Evolutionary conservation across 106 monocot species (phyloP).

Genomic region (Dendrobium nobile): DNA sequence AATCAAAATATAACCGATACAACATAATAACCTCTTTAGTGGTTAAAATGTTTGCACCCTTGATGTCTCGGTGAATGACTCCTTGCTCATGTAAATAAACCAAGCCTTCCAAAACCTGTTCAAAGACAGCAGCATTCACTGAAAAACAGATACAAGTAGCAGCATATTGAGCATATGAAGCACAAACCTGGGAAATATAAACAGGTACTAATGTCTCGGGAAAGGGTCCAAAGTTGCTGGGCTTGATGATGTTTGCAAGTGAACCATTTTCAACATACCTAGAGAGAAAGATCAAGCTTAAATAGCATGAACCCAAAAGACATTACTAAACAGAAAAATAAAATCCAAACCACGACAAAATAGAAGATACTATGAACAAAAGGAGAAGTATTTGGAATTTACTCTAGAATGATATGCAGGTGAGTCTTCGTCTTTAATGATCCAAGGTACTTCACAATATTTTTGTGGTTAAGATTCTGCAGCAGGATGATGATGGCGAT

Average conservation of each 20-base stretch:
- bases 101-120: conserved; percentile 92
- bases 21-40: conserved; percentile 74
- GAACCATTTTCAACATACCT: conserved; percentile 99
- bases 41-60: conserved; percentile 98
- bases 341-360: background rate
- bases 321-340: background rate
- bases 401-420: conserved; percentile 98
- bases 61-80: conserved; percentile 97
- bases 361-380: background rate
- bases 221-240: conserved; percentile 96
- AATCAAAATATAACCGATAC: background rate
- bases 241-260: conserved; percentile 96
- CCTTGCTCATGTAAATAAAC: conserved; percentile 98
- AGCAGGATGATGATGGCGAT: conserved; percentile 3
- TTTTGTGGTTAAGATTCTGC: conserved; percentile 98
- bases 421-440: conserved; percentile 98
- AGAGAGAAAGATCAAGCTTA: conserved; percentile 1
- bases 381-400: conserved; percentile 2
- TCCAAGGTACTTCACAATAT: conserved; percentile 98
- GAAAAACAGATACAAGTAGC: background rate
- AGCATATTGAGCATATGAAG: background rate
- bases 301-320: background rate
- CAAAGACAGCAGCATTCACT: conserved; percentile 6
- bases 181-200: conserved; percentile 81
- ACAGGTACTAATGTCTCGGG: conserved; percentile 88